Evolutionary conservation across 1,139 yeast species (phyloP).

Genomic region (Nakaseomyces bracarensis): DNA sequence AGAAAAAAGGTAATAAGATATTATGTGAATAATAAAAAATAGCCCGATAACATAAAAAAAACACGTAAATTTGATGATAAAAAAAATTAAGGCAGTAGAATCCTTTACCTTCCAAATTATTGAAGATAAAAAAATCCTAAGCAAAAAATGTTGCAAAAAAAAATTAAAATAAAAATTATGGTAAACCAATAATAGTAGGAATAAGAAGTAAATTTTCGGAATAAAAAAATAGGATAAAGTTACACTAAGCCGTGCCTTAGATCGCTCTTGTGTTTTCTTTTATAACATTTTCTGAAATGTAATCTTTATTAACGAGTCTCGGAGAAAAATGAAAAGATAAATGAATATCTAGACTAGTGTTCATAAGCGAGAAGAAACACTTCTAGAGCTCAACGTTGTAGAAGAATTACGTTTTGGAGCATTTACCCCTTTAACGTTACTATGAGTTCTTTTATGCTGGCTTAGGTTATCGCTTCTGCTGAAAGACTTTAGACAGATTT

Average conservation of each 20-base stretch:
- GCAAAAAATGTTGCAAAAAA: not conserved
- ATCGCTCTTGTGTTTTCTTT: not conserved
- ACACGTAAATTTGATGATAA: not conserved
- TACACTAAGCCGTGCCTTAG: not conserved
- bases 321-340: too few species aligned
- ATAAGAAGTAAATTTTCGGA: not conserved
- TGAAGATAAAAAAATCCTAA: not conserved
- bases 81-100: not conserved
- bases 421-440: slow-evolving; percentile 1
- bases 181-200: not conserved
- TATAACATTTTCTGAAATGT: not conserved
- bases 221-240: not conserved
- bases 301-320: too few species aligned
- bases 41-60: slow-evolving; percentile 4
- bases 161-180: not conserved
- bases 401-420: not conserved
- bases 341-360: too few species aligned
- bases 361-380: not conserved
- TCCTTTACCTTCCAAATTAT: too few species aligned
- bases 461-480: slow-evolving; percentile 68
- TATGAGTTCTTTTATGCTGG: slow-evolving; percentile 68
- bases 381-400: not conserved
- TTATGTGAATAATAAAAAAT: not conserved
- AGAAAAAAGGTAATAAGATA: not conserved
- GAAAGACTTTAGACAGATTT: slow-evolving; percentile 62